Evolutionary conservation across 331 rosid species (phyloP).

Genomic region (Phaseolus coccineus): DNA sequence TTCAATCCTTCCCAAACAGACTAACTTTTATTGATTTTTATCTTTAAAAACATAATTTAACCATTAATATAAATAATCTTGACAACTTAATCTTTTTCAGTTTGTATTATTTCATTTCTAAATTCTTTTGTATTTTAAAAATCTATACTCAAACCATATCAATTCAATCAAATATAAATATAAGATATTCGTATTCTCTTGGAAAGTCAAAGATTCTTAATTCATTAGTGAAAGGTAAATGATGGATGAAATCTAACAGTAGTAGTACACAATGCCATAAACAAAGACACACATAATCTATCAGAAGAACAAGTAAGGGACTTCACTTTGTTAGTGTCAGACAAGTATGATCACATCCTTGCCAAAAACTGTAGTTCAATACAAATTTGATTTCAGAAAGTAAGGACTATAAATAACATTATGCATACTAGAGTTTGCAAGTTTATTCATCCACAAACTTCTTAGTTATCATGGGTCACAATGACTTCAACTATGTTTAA

Average conservation of each 20-base stretch:
- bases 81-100: too few species aligned
- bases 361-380: neutral
- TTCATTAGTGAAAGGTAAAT: neutral
- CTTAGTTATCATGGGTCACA: neutral
- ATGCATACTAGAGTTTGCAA: conserved; percentile 9
- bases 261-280: neutral
- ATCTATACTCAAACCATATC: too few species aligned
- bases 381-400: neutral
- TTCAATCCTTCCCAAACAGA: too few species aligned
- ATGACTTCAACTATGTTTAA: conserved; percentile 16
- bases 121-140: too few species aligned
- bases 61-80: too few species aligned
- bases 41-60: too few species aligned
- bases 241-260: conserved; percentile 1
- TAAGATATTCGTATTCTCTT: too few species aligned
- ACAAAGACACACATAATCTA: conserved; percentile 1
- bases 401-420: conserved; percentile 7
- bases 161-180: too few species aligned
- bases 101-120: too few species aligned
- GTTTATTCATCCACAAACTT: conserved; percentile 7
- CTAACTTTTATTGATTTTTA: too few species aligned
- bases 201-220: neutral
- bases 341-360: conserved; percentile 4
- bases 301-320: neutral
- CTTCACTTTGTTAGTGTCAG: conserved; percentile 16